Conservation (phyloP, 2,329 filamentous ascomycete species). For the Westerdykella aurantiaca region DNA sequence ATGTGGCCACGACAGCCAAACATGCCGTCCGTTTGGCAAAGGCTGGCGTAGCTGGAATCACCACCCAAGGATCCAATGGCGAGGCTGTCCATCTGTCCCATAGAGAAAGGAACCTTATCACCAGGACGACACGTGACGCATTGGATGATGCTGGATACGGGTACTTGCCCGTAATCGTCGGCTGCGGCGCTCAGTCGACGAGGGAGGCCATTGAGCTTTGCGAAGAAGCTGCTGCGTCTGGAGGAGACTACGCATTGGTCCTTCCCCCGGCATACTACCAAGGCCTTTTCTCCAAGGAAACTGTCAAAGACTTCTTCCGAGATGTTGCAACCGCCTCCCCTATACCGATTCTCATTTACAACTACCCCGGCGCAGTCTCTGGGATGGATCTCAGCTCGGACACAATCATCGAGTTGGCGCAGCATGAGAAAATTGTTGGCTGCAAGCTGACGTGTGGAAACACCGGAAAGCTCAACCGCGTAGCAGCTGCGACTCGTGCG, state of each 20-base stretch:
- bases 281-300: conserved; percentile 56
- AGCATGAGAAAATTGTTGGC: conserved; percentile 61
- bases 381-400: conserved; percentile 62
- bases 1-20: conserved; percentile 36
- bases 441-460: conserved; percentile 67
- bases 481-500: conserved; percentile 49
- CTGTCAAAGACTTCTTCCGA: conserved; percentile 59
- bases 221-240: conserved; percentile 60
- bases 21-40: conserved; percentile 63
- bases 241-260: conserved; percentile 70
- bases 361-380: conserved; percentile 59
- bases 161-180: conserved; percentile 67
- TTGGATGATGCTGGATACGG: conserved; percentile 61
- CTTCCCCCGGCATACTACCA: conserved; percentile 74
- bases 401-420: conserved; percentile 53
- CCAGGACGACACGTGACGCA: conserved; percentile 62
- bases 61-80: conserved; percentile 75
- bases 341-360: conserved; percentile 64
- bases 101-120: conserved; percentile 63
- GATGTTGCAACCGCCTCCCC: conserved; percentile 58
- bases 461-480: conserved; percentile 60
- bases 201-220: conserved; percentile 66
- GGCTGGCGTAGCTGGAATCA: conserved; percentile 66
- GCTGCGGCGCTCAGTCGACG: conserved; percentile 67
- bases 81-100: conserved; percentile 74